Percentiles rank a stretch among this genome's conserved stretches.
Evolutionary conservation across 2,329 filamentous ascomycete species (phyloP).

Genomic region (Zasmidium cellare): DNA sequence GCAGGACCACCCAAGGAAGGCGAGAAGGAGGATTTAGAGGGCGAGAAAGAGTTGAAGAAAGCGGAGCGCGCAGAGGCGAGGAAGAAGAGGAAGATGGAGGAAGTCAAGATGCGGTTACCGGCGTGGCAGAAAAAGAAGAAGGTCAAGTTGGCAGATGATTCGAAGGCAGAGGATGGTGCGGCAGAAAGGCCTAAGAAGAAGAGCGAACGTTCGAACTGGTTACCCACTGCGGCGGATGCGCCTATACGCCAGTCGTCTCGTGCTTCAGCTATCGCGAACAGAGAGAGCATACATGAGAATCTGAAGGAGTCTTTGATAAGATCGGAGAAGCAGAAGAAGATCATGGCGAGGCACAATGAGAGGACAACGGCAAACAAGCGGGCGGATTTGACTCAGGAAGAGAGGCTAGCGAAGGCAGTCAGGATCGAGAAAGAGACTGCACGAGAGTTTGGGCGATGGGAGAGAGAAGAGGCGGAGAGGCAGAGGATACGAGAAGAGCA

Average conservation of each 20-base stretch:
- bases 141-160: slow-evolving; percentile 45
- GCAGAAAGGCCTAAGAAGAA: slow-evolving; percentile 59
- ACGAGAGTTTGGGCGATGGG: slow-evolving; percentile 89
- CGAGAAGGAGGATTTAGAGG: slow-evolving; percentile 70
- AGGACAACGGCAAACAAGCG: slow-evolving; percentile 70
- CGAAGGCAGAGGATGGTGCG: slow-evolving; percentile 32
- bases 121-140: slow-evolving; percentile 69
- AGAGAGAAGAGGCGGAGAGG: slow-evolving; percentile 85
- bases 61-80: slow-evolving; percentile 69
- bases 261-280: slow-evolving; percentile 62
- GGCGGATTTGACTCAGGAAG: slow-evolving; percentile 80
- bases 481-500: slow-evolving; percentile 80
- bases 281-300: slow-evolving; percentile 62
- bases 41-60: slow-evolving; percentile 82
- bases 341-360: slow-evolving; percentile 62
- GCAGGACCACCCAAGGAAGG: slow-evolving; percentile 49
- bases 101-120: slow-evolving; percentile 64
- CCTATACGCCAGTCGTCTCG: slow-evolving; percentile 63
- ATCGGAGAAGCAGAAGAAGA: slow-evolving; percentile 66
- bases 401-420: slow-evolving; percentile 52
- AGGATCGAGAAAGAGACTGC: slow-evolving; percentile 77
- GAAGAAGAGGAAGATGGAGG: slow-evolving; percentile 80
- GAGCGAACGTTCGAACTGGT: slow-evolving; percentile 69
- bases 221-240: slow-evolving; percentile 63
- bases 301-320: slow-evolving; percentile 72